Base-by-base conservation (phyloP, 2,329 filamentous ascomycete species). In the Colletotrichum tamarilloi region DNA sequence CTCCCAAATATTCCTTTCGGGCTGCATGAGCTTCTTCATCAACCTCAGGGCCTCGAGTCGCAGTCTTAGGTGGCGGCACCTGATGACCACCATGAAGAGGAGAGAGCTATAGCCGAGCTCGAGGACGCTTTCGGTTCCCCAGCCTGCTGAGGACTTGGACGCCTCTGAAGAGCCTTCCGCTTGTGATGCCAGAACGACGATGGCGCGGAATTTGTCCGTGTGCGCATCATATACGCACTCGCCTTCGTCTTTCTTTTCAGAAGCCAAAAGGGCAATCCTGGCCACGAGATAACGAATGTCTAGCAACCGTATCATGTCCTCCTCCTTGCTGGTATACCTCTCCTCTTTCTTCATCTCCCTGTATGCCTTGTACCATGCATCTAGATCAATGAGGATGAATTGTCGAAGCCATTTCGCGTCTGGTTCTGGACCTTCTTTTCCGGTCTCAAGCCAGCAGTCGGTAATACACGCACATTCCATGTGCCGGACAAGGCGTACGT, bases 1-100 rank as follows among this genome's bases (percentile, higher is more conserved):
- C 3, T 80, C 78, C 83, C 84, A 86, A 0, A 86, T 65, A 42
- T 84, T 84, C 67, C 85, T 84, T 8, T 80, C 75, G 1, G 82
- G 78, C 14, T 30, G 35, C 38, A 30, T 22, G n/a, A 72, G 22
- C 52, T 24, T n/a, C 32, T 38, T 46, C 68, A 72, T 72, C 35
- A 72, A 11, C 19, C n/a, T 68, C 35, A 59, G 24, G 5, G 64
- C 68, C n/a, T 19, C 35, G 6, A 63, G 2, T 4, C 68, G 28
- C 22, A 72, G 8, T 2, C 19, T 30, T 7, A 72, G 26, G 2
- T 14, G 3, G 5, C 67, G 70, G 35, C 70, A 73, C 32, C 64
- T 70, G n/a, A 35, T n/a, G 19, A 55, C 67, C 5, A 60, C 53
- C 1, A 30, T 26, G 1, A 35, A 62, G 2, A 73, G 46, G 1